Evolutionary conservation across 2,329 filamentous ascomycete genomes (phyloP).

Genomic region (Apiospora rasikravindrae): DNA sequence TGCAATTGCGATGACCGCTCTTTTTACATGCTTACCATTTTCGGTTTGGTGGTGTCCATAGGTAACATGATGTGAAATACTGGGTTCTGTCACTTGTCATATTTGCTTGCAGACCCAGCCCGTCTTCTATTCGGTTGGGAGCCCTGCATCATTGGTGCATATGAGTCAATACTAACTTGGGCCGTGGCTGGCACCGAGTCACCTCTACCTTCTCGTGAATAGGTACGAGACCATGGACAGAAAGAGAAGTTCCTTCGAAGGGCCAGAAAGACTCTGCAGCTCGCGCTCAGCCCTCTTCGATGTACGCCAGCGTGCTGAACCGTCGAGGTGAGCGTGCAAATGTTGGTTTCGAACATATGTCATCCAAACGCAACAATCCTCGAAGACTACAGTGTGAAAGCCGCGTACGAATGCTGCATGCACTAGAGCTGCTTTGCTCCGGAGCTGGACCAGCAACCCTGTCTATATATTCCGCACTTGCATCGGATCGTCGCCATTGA

Average conservation of each 20-base stretch:
- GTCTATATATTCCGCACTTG: conserved; percentile 18
- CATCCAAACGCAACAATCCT: neutral
- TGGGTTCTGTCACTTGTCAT: neutral
- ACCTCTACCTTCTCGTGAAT: neutral
- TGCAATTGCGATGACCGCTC: neutral
- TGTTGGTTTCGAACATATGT: neutral
- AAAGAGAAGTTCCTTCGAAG: neutral
- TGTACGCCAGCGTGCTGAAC: neutral
- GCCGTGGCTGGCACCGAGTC: neutral
- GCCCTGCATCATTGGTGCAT: neutral
- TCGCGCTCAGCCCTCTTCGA: neutral
- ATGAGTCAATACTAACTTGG: neutral
- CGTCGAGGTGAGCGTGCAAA: neutral
- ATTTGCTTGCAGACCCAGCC: neutral
- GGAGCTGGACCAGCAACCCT: conserved; percentile 1
- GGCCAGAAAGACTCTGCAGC: neutral
- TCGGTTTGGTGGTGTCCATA: neutral
- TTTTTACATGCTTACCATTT: neutral
- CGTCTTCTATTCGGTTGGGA: neutral
- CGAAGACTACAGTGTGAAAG: neutral
- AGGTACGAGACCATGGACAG: neutral
- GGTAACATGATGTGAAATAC: neutral
- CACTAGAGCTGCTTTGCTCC: conserved; percentile 1
- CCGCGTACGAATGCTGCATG: neutral
- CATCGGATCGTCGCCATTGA: conserved; percentile 17